Percentiles rank a stretch among this genome's conserved stretches.
These are phyloP conservation scores for Aegilops longissima DNA, from an alignment of 176 grass and related monocot species.

Conservation along the genomic window DNA sequence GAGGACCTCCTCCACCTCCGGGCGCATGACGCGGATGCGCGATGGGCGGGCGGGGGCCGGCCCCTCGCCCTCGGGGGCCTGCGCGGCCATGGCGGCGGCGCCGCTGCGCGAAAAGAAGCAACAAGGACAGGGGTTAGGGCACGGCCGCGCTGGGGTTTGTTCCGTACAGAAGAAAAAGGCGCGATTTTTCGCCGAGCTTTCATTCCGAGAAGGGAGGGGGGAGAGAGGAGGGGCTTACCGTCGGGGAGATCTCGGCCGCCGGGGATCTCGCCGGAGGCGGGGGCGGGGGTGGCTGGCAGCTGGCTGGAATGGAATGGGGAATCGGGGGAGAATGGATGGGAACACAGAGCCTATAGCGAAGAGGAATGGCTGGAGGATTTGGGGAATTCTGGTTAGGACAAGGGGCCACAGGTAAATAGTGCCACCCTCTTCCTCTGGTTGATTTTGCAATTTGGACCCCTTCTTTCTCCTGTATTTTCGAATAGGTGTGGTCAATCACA, in stretches of 20 bases:
- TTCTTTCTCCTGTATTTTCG: background rate
- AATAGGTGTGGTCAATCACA: background rate
- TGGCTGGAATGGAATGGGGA: background rate
- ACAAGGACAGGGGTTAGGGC: background rate
- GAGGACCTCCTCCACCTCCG: slow-evolving; percentile 44
- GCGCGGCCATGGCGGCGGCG: slow-evolving; percentile 25
- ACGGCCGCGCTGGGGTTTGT: background rate
- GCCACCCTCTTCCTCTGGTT: background rate
- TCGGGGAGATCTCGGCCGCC: background rate
- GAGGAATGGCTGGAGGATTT: background rate
- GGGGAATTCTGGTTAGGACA: background rate
- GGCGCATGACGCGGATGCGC: slow-evolving; percentile 41
- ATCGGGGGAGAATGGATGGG: background rate
- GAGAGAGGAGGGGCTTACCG: background rate
- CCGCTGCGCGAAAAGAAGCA: slow-evolving; percentile 4
- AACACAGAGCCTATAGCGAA: background rate
- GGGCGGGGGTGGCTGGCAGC: too few relatives aligned
- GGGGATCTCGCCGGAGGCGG: slow-evolving; percentile 1
- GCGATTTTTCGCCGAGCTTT: background rate
- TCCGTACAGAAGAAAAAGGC: background rate
- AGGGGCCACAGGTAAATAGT: background rate
- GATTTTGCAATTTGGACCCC: background rate
- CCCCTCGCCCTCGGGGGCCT: background rate
- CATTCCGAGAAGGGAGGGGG: background rate
- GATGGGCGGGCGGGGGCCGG: slow-evolving; percentile 5